phyloP scores from a whole-genome alignment of 305 asterid species.

The Euphrasia arctica region DNA sequence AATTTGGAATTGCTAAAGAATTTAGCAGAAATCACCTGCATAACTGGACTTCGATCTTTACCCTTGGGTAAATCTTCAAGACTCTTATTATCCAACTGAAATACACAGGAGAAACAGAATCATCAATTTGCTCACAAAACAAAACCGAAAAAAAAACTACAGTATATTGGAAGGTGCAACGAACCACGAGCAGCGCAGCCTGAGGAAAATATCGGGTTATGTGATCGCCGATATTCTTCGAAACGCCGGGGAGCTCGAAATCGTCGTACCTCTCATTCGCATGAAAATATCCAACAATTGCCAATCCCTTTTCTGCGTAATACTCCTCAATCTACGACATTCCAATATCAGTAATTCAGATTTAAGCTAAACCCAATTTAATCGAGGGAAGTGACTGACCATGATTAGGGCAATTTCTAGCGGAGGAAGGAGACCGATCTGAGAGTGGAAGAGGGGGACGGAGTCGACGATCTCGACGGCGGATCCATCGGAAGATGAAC shows the following conservation, averaged over 20 bases:
- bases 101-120: conserved; percentile 9
- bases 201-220: conserved; percentile 78
- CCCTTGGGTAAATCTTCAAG: conserved; percentile 64
- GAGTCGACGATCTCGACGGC: conserved; percentile 69
- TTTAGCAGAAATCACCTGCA: conserved; percentile 61
- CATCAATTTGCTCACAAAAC: conserved; percentile 8
- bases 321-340: conserved; percentile 43
- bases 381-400: conserved; percentile 43
- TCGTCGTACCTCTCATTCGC: conserved; percentile 67
- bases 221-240: conserved; percentile 93
- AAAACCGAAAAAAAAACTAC: too few species aligned
- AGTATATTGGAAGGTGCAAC: conserved; percentile 16
- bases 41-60: conserved; percentile 71
- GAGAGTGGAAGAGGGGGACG: conserved; percentile 84
- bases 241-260: conserved; percentile 61
- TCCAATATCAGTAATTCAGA: conserved; percentile 11
- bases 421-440: conserved; percentile 86
- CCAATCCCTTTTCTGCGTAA: conserved; percentile 44
- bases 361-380: neutral
- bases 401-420: conserved; percentile 83
- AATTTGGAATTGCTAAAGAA: neutral
- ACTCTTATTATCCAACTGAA: conserved; percentile 82
- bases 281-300: conserved; percentile 64
- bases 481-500: conserved; percentile 42
- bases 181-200: conserved; percentile 89